Evolutionary conservation across 345 rosid genomes (phyloP).

Genomic region (Populus davidiana): DNA sequence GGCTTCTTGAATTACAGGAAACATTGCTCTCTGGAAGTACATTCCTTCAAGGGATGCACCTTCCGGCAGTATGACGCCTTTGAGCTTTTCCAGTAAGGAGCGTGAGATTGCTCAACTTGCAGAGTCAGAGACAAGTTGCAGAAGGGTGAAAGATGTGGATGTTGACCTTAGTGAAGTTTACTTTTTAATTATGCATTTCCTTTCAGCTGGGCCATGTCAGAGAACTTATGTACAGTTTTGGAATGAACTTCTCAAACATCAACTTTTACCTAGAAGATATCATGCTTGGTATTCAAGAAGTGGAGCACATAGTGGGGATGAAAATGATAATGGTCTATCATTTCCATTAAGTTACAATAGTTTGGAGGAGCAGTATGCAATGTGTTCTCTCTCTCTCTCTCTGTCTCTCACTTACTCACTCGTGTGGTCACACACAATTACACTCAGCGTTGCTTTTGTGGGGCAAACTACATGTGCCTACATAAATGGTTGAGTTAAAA

Average conservation of each 20-base stretch:
- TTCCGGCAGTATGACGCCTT: constrained; percentile 57
- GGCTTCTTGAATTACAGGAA: constrained; percentile 21
- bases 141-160: constrained; percentile 48
- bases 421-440: background rate
- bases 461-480: background rate
- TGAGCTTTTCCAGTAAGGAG: constrained; percentile 55
- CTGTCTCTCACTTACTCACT: background rate
- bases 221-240: constrained; percentile 64
- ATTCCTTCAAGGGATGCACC: constrained; percentile 50
- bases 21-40: constrained; percentile 73
- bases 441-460: background rate
- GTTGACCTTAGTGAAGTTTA: constrained; percentile 84
- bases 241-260: constrained; percentile 86
- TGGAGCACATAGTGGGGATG: constrained; percentile 59
- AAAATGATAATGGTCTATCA: constrained; percentile 74
- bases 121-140: constrained; percentile 37
- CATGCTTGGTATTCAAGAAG: constrained; percentile 94
- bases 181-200: constrained; percentile 90
- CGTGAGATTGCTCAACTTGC: constrained; percentile 49
- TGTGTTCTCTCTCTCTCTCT: constrained; percentile 4
- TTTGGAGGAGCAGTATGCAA: constrained; percentile 67
- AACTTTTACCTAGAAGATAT: constrained; percentile 90
- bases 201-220: constrained; percentile 87
- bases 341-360: constrained; percentile 66
- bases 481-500: background rate